Evolutionary conservation across 2,329 filamentous ascomycete genomes (phyloP).

Genomic region (Aspergillus pseudotamarii): DNA sequence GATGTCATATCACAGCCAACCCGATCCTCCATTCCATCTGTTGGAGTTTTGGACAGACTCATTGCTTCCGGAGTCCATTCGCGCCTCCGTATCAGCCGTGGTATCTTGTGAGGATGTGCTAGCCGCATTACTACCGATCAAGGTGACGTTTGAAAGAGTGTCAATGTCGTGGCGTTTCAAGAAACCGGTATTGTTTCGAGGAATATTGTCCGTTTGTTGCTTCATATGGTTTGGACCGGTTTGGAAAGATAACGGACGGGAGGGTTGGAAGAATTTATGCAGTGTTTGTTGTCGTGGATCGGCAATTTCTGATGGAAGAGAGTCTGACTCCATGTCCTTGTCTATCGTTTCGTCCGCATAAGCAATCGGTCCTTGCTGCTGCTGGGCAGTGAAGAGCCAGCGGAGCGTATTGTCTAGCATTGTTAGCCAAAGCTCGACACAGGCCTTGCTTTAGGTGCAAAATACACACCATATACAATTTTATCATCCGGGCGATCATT

Average conservation of each 20-base stretch:
- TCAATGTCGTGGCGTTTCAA: conserved; percentile 25
- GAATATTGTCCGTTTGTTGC: conserved; percentile 24
- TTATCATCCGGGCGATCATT: conserved; percentile 61
- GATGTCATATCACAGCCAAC: conserved; percentile 34
- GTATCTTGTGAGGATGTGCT: conserved; percentile 25
- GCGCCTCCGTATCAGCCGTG: conserved; percentile 33
- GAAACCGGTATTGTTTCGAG: conserved; percentile 18
- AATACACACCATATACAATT: conserved; percentile 55
- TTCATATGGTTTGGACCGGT: conserved; percentile 16
- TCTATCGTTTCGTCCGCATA: conserved; percentile 24
- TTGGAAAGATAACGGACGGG: conserved; percentile 22
- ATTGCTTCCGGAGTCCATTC: conserved; percentile 33
- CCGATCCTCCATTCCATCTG: conserved; percentile 31
- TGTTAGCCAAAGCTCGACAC: conserved; percentile 21
- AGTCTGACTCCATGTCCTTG: conserved; percentile 31
- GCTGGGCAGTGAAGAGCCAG: conserved; percentile 46
- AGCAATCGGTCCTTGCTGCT: conserved; percentile 22
- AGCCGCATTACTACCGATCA: conserved; percentile 25
- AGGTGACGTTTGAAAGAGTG: conserved; percentile 18
- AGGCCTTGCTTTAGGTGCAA: neutral
- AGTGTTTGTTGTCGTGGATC: conserved; percentile 46
- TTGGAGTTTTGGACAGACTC: conserved; percentile 22
- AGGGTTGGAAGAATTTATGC: conserved; percentile 42
- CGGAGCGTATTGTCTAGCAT: conserved; percentile 44
- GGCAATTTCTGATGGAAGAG: conserved; percentile 28